Base-by-base conservation (phyloP, 2,329 filamentous ascomycete species). In the Epichloe elymi region DNA sequence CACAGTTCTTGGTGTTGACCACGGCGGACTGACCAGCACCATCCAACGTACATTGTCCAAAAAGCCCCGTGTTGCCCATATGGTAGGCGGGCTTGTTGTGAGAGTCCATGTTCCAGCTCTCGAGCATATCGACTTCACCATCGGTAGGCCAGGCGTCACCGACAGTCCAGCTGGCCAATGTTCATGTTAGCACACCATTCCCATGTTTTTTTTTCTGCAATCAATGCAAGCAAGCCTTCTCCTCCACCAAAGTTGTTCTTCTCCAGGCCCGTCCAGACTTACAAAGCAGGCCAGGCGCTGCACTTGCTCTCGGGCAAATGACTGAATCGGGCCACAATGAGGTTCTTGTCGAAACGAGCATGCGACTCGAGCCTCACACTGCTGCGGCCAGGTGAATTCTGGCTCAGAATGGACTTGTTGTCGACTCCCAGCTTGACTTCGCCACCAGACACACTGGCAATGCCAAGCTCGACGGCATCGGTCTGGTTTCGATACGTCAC, bases 251-350 rank as follows among this genome's bases (percentile, higher is more conserved):
- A 30, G 26, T 11, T 30, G 26, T 10, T 19, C 19, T 19, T 19
- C 26, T 10, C 8, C 26, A 10, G 26, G 26, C 23, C 2, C 26
- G 26, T 26, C 7, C 7, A 8, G 3, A 30, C 69, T 66, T 69
- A 79, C 74, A 83, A 74, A 67, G 84, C 82, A 4, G 85, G 85
- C 85, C 85, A 89, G 7, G 77, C 73, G 48, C 86, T 85, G 58
- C 85, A 88, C 42, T 73, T 69, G 10, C 75, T 73, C 51, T 70
- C 72, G 33, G 85, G 85, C 68, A 89, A 80, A 59, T 88, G 83
- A 14, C 69, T 72, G 56, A 88, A 78, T 60, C 87, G 80, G 43
- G 83, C 71, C 42, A 89, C 78, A 59, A 88, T 76, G 30, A 88
- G 76, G 26, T 82, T 85, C 52, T 80, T 73, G 55, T 73, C 78